These are phyloP conservation scores for Ogataea degrootiae DNA, from an alignment of 805 yeast species.

Conservation along the genomic window DNA sequence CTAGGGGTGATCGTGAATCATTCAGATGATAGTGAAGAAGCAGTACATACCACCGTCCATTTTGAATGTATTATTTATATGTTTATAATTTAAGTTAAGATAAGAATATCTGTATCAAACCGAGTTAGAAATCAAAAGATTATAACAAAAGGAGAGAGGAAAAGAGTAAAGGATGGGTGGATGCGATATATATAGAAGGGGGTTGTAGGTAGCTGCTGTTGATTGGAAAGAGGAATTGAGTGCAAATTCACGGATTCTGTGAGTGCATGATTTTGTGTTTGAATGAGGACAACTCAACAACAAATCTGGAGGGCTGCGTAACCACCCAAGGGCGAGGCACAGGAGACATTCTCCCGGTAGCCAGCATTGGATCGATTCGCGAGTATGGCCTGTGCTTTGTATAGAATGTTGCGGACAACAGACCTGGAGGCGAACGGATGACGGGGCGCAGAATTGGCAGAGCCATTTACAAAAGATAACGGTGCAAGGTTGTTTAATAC, in stretches of 20 bases:
- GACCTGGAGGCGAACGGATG: no score
- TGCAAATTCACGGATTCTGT: constrained; percentile 2
- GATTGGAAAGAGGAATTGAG: no score
- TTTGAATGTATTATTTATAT: constrained; percentile 26
- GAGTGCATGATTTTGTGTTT: constrained; percentile 2
- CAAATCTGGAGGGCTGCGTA: constrained; percentile 2
- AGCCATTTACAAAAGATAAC: no score
- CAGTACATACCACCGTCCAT: constrained; percentile 57
- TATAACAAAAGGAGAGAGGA: constrained; percentile 8
- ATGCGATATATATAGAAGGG: not conserved
- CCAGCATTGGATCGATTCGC: not conserved
- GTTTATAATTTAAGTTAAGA: constrained; percentile 4
- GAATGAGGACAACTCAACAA: constrained; percentile 21
- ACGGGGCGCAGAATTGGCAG: no score
- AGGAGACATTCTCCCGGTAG: no score
- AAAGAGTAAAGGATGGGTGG: constrained; percentile 2
- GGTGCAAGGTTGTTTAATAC: no score
- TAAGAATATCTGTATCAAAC: constrained; percentile 1
- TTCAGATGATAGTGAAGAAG: not conserved
- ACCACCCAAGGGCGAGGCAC: not conserved
- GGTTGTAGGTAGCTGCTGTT: not conserved
- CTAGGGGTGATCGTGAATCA: not conserved
- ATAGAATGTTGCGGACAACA: no score
- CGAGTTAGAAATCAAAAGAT: constrained; percentile 9
- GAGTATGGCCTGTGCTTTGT: not conserved